Conservation (phyloP, 116 monocot species). For the Trichopus zeylanicus region DNA sequence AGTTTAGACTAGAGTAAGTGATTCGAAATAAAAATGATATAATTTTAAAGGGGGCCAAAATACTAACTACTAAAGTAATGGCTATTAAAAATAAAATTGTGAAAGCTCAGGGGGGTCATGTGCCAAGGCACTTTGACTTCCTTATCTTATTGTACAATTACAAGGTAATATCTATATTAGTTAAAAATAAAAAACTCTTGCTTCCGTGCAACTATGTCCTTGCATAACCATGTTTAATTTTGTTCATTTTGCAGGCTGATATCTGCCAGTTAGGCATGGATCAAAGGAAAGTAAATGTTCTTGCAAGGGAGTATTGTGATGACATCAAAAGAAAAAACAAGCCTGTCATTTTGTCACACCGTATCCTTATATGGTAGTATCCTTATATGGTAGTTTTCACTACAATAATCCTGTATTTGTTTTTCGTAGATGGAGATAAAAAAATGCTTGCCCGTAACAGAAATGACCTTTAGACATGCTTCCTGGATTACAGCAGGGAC, state of each 20-base stretch:
- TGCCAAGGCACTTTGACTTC: too few species aligned
- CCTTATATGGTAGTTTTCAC: slow-evolving; percentile 6
- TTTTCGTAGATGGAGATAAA: not conserved
- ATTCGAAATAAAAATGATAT: too few species aligned
- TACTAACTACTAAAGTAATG: too few species aligned
- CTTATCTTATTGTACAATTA: too few species aligned
- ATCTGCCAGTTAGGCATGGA: slow-evolving; percentile 96
- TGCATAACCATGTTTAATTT: slow-evolving; percentile 21
- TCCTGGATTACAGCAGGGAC: slow-evolving; percentile 85
- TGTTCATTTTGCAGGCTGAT: slow-evolving; percentile 62
- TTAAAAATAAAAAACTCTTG: slow-evolving; percentile 25
- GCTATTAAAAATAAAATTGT: too few species aligned
- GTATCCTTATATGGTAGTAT: slow-evolving; percentile 30
- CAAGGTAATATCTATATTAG: slow-evolving; percentile 4
- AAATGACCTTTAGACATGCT: slow-evolving; percentile 63
- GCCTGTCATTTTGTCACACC: slow-evolving; percentile 91
- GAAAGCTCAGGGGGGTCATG: too few species aligned
- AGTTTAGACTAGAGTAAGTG: too few species aligned
- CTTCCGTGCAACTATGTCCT: not conserved
- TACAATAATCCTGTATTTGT: not conserved
- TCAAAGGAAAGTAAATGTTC: slow-evolving; percentile 87
- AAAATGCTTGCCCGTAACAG: not conserved
- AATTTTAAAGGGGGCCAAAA: too few species aligned
- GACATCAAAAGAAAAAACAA: slow-evolving; percentile 92
- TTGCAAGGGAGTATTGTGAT: slow-evolving; percentile 96